phyloP scores from a whole-genome alignment of 139 green algal species.

The Coelastrella sp. region DNA sequence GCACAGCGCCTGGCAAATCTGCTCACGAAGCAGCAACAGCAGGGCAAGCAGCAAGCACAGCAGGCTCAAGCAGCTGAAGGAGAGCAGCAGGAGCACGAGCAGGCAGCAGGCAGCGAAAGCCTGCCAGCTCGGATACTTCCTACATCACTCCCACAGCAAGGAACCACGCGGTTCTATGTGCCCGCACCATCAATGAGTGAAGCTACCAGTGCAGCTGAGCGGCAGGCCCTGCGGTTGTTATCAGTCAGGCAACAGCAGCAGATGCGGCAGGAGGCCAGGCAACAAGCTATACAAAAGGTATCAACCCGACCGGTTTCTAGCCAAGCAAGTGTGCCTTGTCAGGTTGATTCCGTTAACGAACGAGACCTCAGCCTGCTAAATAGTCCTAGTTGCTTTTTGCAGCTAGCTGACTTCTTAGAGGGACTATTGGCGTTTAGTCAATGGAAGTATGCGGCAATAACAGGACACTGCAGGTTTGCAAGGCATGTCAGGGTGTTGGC shows the following conservation, averaged over 20 bases:
- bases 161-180: constrained; percentile 13
- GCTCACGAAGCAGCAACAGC: constrained; percentile 2
- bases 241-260: constrained; percentile 33
- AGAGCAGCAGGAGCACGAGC: constrained; percentile 5
- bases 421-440: constrained; percentile 95
- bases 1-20: background rate
- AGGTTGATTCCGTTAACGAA: constrained; percentile 95
- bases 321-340: background rate
- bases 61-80: background rate
- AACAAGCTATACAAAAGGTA: constrained; percentile 15
- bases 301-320: too few relatives aligned
- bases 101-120: background rate
- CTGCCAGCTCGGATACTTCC: background rate
- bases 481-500: too few relatives aligned
- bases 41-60: background rate
- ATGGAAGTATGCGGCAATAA: constrained; percentile 99
- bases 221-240: constrained; percentile 37
- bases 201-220: background rate
- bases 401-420: constrained; percentile 94
- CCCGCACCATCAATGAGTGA: background rate
- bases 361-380: constrained; percentile 98
- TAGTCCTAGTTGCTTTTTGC: constrained; percentile 85
- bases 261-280: constrained; percentile 9
- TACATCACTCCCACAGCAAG: background rate
- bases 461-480: too few relatives aligned